Percentiles rank a stretch among this genome's conserved stretches.
Evolutionary conservation across 306 rosid species (phyloP).

Genomic region (Cucurbita argyrosperma): DNA sequence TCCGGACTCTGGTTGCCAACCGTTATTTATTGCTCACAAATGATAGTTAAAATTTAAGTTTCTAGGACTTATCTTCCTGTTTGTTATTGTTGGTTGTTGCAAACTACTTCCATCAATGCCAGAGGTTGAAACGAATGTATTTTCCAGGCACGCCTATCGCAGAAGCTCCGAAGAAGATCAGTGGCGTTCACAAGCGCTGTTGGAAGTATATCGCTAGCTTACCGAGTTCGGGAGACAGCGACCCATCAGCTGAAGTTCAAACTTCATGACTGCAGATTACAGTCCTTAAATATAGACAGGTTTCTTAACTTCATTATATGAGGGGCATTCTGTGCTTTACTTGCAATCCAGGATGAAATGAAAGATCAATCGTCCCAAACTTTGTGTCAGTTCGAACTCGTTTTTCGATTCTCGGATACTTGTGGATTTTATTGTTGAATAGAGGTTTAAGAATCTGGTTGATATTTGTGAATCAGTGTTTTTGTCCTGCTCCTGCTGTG

Average conservation of each 20-base stretch:
- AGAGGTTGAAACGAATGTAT: background rate
- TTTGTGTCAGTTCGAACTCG: background rate
- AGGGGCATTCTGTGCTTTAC: background rate
- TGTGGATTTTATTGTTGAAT: background rate
- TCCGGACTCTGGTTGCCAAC: background rate
- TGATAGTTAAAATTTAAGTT: background rate
- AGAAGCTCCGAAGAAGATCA: conserved; percentile 67
- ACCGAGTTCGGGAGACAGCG: conserved; percentile 26
- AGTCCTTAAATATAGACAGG: background rate
- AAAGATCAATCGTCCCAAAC: background rate
- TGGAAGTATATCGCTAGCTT: conserved; percentile 64
- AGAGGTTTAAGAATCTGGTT: background rate
- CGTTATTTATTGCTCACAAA: background rate
- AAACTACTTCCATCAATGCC: background rate
- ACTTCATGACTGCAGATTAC: conserved; percentile 12
- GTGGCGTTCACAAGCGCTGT: conserved; percentile 98
- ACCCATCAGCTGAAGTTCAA: conserved; percentile 35
- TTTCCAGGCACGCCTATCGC: conserved; percentile 59
- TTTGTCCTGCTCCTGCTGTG: background rate
- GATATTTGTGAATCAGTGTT: background rate
- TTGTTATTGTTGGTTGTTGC: background rate
- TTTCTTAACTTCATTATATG: background rate
- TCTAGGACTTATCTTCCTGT: background rate
- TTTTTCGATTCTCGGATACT: background rate
- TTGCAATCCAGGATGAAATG: background rate